Percentiles rank a stretch among this genome's conserved stretches.
Evolutionary conservation across 176 grass and related monocot species (phyloP).

Genomic region (Carex parvula): DNA sequence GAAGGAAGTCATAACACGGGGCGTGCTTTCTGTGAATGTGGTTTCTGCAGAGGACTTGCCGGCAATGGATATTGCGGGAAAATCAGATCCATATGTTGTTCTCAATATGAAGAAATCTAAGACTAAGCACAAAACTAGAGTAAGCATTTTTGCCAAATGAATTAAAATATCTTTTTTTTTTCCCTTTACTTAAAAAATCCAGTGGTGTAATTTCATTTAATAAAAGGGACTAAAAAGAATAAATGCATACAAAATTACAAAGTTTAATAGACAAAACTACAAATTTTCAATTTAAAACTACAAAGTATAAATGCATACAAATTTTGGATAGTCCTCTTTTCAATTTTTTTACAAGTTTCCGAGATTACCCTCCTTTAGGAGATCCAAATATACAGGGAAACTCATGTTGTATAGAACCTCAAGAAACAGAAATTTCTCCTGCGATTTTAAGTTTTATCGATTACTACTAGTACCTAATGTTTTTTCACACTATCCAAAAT

Average conservation of each 20-base stretch:
- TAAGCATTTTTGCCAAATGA: constrained; percentile 31
- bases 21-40: constrained; percentile 77
- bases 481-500: neutral
- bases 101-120: constrained; percentile 86
- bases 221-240: too few relatives aligned
- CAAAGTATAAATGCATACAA: too few relatives aligned
- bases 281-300: too few relatives aligned
- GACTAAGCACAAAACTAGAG: constrained; percentile 94
- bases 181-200: neutral
- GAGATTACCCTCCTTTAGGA: neutral
- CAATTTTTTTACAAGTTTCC: neutral
- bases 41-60: constrained; percentile 80
- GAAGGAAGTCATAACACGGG: constrained; percentile 82
- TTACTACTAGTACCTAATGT: neutral
- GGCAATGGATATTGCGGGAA: constrained; percentile 87
- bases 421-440: too few relatives aligned
- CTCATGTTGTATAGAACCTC: neutral
- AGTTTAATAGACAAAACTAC: too few relatives aligned
- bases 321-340: neutral
- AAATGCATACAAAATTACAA: too few relatives aligned
- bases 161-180: neutral
- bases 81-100: constrained; percentile 83
- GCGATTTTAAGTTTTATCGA: too few relatives aligned
- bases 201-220: too few relatives aligned
- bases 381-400: neutral